Evolutionary conservation across 495 filamentous ascomycete genomes (phyloP), one percentile per base, ranked within the genome.

Genomic region (Rhizodiscina lignyota): DNA sequence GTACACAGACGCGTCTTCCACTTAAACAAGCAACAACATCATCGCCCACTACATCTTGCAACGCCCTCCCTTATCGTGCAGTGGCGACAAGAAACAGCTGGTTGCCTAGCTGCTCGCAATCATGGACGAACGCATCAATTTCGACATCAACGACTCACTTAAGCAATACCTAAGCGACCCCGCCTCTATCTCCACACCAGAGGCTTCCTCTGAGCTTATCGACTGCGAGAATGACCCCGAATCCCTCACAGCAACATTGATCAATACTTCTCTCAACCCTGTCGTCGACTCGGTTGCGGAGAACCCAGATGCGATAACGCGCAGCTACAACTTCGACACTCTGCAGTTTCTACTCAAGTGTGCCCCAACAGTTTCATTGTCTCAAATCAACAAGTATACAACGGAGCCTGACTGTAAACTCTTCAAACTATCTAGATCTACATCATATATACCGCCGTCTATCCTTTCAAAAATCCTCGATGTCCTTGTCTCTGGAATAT

Each of bases 301-400:
- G 45, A 87, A 78, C 48, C 84, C 87, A 19, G 89, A 93, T 49
- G 78, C 79, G 36, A 76, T 99, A 34, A 74, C 71, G 28, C 74
- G 72, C 55, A 68, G 75, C 43, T 72, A 72, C 6, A 67, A 72
- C 37, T 83, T 94, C 56, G 91, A 99, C 61, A 87, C 87, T 26
- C 58, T 99, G 35, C 86, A 94, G 49, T 91, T 93, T 51, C 61
- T 99, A 24, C 65, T 99, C 59, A 97, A 97, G 89, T 97, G 76
- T 66, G 83, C 72, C 52, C 71, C 73, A 63, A 70, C 61, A 55
- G 72, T 65, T 60, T 62, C 61, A 60, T 48, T 43, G 43, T 47
- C 58, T 49, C 52, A 68, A 48, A 52, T 52, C 36, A 5, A 10
- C 11, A 21, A 21, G 17, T 52, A 46, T 45, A 44, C 48, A 41